Evolutionary conservation across 306 rosid species (phyloP), one percentile per base, ranked within the genome.

Genomic region (Fragaria nilgerrensis): DNA sequence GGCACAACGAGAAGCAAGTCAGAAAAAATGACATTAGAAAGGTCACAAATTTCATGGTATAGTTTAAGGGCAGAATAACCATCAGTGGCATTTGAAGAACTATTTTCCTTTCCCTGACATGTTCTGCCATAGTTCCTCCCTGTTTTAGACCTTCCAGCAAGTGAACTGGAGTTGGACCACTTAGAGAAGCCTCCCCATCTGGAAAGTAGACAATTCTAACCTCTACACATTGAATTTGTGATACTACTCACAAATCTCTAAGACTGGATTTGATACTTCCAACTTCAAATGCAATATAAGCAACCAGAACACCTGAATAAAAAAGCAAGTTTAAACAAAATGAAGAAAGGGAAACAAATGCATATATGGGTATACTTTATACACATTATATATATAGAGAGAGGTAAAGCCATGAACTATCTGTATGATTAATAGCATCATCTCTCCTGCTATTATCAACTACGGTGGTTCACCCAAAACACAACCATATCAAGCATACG

Each of bases 171-270:
- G 80, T 85, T 82, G 84, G 87, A 80, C 82, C 92, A 81, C 80
- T 85, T 68, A 83, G 68, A n/a, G 85, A 82, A 77, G 85, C 85
- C 86, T 84, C 96, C 75, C 87, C 89, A 52, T 82, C 91, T 4
- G 88, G 93, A 79, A 92, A 84, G 76, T 88, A 92, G 83, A 95
- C 83, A 73, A 90, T 90, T 86, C 97, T 89, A 69, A 95, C 97
- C 87, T 95, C 97, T 61, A 92, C 93, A 75, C 85, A 92, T 88
- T 8, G 98, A 91, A 83, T 95, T 92, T 72, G 97, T 95, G 77
- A 95, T 95, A 77, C 98, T 95, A 81, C 97, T 95, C 78, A 86
- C 75, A 82, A 92, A 95, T 83, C 98, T 90, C 85, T 95, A 96
- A 17, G 89, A 97, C 98, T 82, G 49, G 81, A 83, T 87, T 95